These are phyloP conservation scores for Buxus sempervirens DNA, from an alignment of 164 flowering plant species.

Conservation along the genomic window DNA sequence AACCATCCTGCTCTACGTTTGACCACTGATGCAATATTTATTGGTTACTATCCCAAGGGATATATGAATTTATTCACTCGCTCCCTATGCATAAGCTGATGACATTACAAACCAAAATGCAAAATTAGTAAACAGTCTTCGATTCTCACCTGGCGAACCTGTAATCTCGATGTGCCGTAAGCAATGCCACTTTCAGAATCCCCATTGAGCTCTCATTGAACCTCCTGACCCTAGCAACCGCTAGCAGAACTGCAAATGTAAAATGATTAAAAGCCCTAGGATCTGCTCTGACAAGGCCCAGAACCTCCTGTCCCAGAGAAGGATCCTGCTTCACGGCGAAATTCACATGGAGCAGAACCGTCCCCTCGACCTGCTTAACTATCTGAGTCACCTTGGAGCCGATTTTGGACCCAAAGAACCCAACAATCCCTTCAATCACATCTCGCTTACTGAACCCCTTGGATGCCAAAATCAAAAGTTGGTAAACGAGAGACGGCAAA, in stretches of 20 bases:
- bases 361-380: conserved; percentile 79
- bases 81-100: background rate
- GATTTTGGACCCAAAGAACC: conserved; percentile 50
- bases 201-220: conserved; percentile 58
- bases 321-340: conserved; percentile 95
- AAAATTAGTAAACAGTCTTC: background rate
- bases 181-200: conserved; percentile 45
- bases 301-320: conserved; percentile 64
- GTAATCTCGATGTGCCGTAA: conserved; percentile 52
- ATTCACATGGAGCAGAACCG: conserved; percentile 81
- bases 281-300: conserved; percentile 54
- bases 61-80: too few species aligned
- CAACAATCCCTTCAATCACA: conserved; percentile 65
- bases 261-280: conserved; percentile 64
- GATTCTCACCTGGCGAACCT: conserved; percentile 44
- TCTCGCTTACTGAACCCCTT: conserved; percentile 73
- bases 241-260: conserved; percentile 51
- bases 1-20: background rate
- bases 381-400: conserved; percentile 30
- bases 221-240: conserved; percentile 66
- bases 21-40: background rate
- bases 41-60: too few species aligned
- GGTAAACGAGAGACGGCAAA: conserved; percentile 71
- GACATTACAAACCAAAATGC: background rate
- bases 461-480: conserved; percentile 68